Evolutionary conservation across 2,329 filamentous ascomycete genomes (phyloP).

Genomic region (Keithomyces neogunnii): DNA sequence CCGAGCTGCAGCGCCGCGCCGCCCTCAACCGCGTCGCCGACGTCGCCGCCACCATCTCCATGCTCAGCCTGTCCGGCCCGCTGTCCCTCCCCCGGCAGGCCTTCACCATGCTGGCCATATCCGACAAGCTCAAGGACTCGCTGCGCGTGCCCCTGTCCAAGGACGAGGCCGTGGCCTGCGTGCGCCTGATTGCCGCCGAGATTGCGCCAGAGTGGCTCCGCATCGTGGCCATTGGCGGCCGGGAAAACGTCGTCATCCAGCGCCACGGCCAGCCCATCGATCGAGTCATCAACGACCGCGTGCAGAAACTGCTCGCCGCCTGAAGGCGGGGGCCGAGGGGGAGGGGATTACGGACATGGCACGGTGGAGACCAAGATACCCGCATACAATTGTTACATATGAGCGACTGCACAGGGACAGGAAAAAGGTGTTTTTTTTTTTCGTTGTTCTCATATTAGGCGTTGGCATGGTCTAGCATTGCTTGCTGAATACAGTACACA

Average conservation of each 20-base stretch:
- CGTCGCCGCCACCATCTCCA: slow-evolving; percentile 57
- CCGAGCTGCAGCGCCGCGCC: slow-evolving; percentile 51
- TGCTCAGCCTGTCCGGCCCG: slow-evolving; percentile 49
- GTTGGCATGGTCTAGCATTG: not conserved
- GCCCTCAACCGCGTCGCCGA: slow-evolving; percentile 62
- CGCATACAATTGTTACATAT: not conserved
- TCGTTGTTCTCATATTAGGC: not conserved
- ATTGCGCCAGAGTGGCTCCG: slow-evolving; percentile 49
- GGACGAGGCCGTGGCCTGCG: slow-evolving; percentile 42
- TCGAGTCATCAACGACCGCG: slow-evolving; percentile 27
- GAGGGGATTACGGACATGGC: not conserved
- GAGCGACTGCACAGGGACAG: no score
- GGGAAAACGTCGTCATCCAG: slow-evolving; percentile 51
- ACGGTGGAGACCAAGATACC: not conserved
- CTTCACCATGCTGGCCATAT: slow-evolving; percentile 55
- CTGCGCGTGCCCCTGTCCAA: slow-evolving; percentile 45
- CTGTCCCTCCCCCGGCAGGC: slow-evolving; percentile 47
- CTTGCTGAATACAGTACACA: no score
- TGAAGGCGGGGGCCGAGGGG: slow-evolving; percentile 5
- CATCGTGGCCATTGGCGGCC: slow-evolving; percentile 40
- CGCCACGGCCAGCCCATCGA: slow-evolving; percentile 31
- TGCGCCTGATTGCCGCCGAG: slow-evolving; percentile 43
- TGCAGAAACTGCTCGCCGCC: slow-evolving; percentile 22
- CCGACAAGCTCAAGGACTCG: slow-evolving; percentile 61
- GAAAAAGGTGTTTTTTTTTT: no score